These are phyloP conservation scores for Sinapis alba DNA, from an alignment of 441 rosid genomes.

Conservation along the genomic window DNA sequence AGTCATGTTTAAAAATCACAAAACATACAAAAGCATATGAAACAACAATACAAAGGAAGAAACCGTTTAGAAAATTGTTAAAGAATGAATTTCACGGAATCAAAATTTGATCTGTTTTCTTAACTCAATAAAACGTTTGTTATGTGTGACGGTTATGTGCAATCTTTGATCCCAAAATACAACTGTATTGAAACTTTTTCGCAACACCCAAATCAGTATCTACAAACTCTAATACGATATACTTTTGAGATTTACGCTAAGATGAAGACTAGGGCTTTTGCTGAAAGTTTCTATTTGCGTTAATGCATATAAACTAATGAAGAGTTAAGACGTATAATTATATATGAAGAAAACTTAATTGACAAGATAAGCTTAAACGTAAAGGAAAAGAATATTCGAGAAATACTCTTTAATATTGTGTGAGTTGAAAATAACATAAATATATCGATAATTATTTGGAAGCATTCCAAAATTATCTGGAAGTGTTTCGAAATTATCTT, in stretches of 20 bases:
- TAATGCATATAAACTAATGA: neutral
- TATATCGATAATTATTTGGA: neutral
- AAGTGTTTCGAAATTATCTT: too few species aligned
- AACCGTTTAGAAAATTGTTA: neutral
- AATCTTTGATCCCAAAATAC: neutral
- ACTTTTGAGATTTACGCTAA: neutral
- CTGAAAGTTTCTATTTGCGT: neutral
- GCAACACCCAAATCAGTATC: neutral
- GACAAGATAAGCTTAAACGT: neutral
- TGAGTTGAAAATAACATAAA: neutral
- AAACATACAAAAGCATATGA: neutral
- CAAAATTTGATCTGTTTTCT: neutral
- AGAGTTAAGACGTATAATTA: neutral
- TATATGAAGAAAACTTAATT: too few species aligned
- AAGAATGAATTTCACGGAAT: neutral
- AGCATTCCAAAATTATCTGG: neutral
- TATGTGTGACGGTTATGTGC: neutral
- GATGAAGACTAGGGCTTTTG: neutral
- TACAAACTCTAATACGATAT: neutral
- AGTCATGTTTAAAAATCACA: neutral
- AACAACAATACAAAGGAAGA: neutral
- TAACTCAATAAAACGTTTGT: neutral
- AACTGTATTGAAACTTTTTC: neutral
- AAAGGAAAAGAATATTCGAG: neutral
- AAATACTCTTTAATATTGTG: neutral